Percentiles rank a stretch among this genome's conserved stretches.
Conservation (phyloP, 2,329 filamentous ascomycete species). For the Diaporthe sp. region DNA sequence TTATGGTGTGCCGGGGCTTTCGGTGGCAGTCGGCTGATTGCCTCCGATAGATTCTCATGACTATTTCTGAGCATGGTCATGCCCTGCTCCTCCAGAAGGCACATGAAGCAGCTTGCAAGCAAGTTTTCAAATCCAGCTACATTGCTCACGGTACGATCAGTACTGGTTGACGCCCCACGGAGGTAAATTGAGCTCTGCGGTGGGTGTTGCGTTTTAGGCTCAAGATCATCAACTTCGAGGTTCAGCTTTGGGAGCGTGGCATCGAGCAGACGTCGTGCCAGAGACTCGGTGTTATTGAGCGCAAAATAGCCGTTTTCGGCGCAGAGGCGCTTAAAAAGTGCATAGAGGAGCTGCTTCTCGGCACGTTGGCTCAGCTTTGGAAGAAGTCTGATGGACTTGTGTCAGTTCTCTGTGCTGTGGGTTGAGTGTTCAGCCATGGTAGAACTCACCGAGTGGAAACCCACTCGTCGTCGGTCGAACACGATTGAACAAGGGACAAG, state of each 20-base stretch:
- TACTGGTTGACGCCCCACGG: not conserved
- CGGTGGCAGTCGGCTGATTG: not conserved
- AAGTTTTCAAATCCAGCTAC: not conserved
- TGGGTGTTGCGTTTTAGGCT: not conserved
- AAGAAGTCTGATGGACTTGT: not conserved
- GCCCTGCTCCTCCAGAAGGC: not conserved
- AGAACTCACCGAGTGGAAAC: not conserved
- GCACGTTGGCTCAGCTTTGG: conserved; percentile 5
- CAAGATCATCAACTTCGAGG: conserved; percentile 10
- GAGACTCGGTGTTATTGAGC: not conserved
- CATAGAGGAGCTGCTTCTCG: conserved; percentile 5
- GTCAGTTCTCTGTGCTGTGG: not conserved
- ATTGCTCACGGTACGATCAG: not conserved
- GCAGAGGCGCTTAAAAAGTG: not conserved
- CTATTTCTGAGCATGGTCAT: not conserved
- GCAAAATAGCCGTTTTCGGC: not conserved
- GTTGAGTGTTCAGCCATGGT: not conserved
- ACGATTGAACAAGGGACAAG: not conserved
- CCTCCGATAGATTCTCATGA: not conserved
- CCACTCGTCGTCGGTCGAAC: not conserved
- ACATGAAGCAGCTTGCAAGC: conserved; percentile 10
- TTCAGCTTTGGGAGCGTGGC: not conserved
- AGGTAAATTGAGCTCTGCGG: not conserved
- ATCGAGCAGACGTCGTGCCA: not conserved
- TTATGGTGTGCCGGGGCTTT: not conserved